Percentiles rank a stretch among this genome's conserved stretches.
phyloP scores from a whole-genome alignment of 2,329 filamentous ascomycete genomes.

The Sarocladiaceae sp. region DNA sequence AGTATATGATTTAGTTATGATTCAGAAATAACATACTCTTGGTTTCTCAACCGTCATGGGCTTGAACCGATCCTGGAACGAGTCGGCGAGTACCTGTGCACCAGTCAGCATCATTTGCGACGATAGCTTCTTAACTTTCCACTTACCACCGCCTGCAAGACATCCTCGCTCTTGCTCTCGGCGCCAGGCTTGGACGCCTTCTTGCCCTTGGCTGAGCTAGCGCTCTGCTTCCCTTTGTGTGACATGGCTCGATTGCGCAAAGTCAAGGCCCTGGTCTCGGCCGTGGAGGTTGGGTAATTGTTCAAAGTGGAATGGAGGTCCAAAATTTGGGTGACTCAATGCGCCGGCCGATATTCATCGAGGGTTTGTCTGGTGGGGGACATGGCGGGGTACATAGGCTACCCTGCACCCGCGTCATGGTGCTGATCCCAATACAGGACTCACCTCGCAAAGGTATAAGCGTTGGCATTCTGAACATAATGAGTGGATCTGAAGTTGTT shows the following conservation, averaged over 20 bases:
- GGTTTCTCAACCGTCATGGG: constrained; percentile 88
- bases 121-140: constrained; percentile 5
- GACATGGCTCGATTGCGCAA: constrained; percentile 34
- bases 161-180: constrained; percentile 54
- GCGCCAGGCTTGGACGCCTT: constrained; percentile 46
- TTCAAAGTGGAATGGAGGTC: neutral
- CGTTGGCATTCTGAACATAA: too few relatives aligned
- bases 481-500: too few relatives aligned
- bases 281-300: neutral
- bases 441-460: neutral
- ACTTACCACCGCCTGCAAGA: constrained; percentile 53
- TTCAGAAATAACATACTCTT: constrained; percentile 55
- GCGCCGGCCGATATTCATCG: neutral
- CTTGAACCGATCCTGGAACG: constrained; percentile 86
- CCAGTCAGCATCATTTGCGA: neutral
- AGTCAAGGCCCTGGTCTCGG: constrained; percentile 10
- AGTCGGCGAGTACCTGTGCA: constrained; percentile 78
- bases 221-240: constrained; percentile 37
- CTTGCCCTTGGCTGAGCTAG: constrained; percentile 44
- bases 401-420: neutral
- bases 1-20: constrained; percentile 12
- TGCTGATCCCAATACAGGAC: neutral
- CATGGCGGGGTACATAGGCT: neutral
- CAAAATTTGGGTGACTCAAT: constrained; percentile 11
- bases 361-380: neutral